Percentiles rank a stretch among this genome's conserved stretches.
Conservation (phyloP, 768 basidiomycete genomes). For the Suillus americanus region DNA sequence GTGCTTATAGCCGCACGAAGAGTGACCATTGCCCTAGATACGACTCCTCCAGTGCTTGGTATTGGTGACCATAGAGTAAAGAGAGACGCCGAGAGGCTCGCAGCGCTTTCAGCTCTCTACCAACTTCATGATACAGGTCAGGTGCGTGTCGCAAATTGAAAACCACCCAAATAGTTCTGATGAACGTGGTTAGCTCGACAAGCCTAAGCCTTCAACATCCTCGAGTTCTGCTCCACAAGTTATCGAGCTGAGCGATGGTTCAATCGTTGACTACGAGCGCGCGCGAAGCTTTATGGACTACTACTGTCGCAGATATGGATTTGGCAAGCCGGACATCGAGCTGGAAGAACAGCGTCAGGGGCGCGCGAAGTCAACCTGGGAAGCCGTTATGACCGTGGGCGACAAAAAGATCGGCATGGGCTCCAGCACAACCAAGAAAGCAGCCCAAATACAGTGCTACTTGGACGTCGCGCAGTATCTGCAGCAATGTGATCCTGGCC, state of each 20-base stretch:
- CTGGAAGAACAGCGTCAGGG: constrained; percentile 40
- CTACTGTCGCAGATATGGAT: constrained; percentile 80
- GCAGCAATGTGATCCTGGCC: constrained; percentile 73
- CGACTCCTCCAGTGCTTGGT: constrained; percentile 45
- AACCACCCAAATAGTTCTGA: constrained; percentile 7
- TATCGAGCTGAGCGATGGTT: constrained; percentile 58
- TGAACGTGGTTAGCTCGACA: constrained; percentile 25
- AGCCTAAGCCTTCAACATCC: constrained; percentile 18
- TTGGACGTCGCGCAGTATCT: constrained; percentile 88
- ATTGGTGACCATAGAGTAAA: constrained; percentile 59
- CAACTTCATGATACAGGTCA: constrained; percentile 64
- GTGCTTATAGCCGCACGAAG: constrained; percentile 13
- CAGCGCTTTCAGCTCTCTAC: constrained; percentile 70
- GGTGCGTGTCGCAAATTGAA: constrained; percentile 44
- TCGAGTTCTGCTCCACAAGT: constrained; percentile 15
- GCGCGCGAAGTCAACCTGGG: constrained; percentile 45
- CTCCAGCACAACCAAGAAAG: constrained; percentile 64
- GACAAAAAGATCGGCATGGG: constrained; percentile 85
- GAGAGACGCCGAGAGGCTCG: constrained; percentile 72
- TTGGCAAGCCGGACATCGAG: constrained; percentile 69
- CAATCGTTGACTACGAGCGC: constrained; percentile 61
- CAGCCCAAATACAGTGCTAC: constrained; percentile 69
- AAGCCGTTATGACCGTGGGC: constrained; percentile 74
- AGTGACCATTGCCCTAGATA: constrained; percentile 26
- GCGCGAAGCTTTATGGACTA: constrained; percentile 94